Evolutionary conservation across 2,329 filamentous ascomycete species (phyloP).

Genomic region (Periconia sp.): DNA sequence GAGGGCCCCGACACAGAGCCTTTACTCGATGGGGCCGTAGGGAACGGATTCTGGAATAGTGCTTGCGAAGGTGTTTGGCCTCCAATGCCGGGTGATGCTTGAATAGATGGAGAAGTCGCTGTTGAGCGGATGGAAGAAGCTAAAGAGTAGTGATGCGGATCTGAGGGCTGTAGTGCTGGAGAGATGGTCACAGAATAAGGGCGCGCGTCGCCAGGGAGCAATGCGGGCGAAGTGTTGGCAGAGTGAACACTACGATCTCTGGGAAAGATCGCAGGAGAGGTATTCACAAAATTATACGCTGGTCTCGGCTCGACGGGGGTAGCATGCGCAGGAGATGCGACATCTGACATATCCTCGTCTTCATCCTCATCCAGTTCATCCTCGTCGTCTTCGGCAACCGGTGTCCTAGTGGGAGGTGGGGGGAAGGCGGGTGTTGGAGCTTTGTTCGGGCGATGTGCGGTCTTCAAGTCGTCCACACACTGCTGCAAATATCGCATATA

Average conservation of each 20-base stretch:
- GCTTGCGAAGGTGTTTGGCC: conserved; percentile 42
- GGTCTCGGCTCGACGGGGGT: conserved; percentile 16
- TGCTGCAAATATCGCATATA: conserved; percentile 94
- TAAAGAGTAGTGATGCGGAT: conserved; percentile 56
- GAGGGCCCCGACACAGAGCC: conserved; percentile 31
- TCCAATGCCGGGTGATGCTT: conserved; percentile 48
- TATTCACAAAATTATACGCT: conserved; percentile 32
- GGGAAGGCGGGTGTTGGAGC: conserved; percentile 37
- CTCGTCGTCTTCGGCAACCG: conserved; percentile 11
- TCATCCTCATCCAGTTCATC: conserved; percentile 50
- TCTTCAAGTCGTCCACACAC: conserved; percentile 80
- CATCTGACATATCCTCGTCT: conserved; percentile 50
- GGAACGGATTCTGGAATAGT: conserved; percentile 40
- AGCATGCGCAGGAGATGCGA: conserved; percentile 35
- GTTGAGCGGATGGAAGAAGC: conserved; percentile 48
- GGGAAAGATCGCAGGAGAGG: conserved; percentile 44
- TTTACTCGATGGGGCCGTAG: conserved; percentile 31
- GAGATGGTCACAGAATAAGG: conserved; percentile 55
- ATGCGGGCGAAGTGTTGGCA: conserved; percentile 48
- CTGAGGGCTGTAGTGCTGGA: conserved; percentile 43
- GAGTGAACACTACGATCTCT: conserved; percentile 46
- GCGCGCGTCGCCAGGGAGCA: conserved; percentile 50
- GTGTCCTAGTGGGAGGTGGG: conserved; percentile 21
- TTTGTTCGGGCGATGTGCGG: conserved; percentile 31
- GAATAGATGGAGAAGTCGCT: conserved; percentile 41